Evolutionary conservation across 2,329 filamentous ascomycete species (phyloP).

Genomic region (Zasmidium citrigriseum): DNA sequence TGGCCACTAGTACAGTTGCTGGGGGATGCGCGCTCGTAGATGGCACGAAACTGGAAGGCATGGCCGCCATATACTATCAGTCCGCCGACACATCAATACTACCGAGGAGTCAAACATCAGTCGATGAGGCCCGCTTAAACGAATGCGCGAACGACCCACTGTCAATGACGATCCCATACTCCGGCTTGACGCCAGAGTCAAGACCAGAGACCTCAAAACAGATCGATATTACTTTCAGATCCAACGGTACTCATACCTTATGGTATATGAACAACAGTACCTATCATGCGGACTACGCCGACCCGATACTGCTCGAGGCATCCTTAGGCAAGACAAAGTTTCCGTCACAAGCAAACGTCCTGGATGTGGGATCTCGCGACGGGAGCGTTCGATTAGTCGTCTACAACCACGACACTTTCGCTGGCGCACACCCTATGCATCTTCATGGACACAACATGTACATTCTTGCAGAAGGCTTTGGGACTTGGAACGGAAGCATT

Average conservation of each 20-base stretch:
- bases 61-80: slow-evolving; percentile 36
- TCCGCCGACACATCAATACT: slow-evolving; percentile 43
- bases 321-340: slow-evolving; percentile 43
- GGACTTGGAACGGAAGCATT: slow-evolving; percentile 31
- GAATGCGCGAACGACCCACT: slow-evolving; percentile 62
- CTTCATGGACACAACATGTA: slow-evolving; percentile 58
- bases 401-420: slow-evolving; percentile 28
- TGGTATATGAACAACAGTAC: slow-evolving; percentile 56
- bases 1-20: no score
- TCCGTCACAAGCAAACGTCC: no score
- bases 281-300: slow-evolving; percentile 50
- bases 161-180: slow-evolving; percentile 53
- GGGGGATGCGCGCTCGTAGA: no score
- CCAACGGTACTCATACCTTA: slow-evolving; percentile 50
- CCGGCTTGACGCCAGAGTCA: slow-evolving; percentile 44
- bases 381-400: no score
- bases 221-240: slow-evolving; percentile 46
- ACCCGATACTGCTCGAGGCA: slow-evolving; percentile 57
- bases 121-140: slow-evolving; percentile 40
- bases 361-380: no score
- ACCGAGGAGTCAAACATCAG: slow-evolving; percentile 46
- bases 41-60: slow-evolving; percentile 30
- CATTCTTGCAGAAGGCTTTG: slow-evolving; percentile 42
- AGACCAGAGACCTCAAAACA: slow-evolving; percentile 41
- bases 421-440: slow-evolving; percentile 35